These are phyloP conservation scores for Lactifluus hygrophoroides DNA, from an alignment of 768 basidiomycete genomes.

Conservation along the genomic window DNA sequence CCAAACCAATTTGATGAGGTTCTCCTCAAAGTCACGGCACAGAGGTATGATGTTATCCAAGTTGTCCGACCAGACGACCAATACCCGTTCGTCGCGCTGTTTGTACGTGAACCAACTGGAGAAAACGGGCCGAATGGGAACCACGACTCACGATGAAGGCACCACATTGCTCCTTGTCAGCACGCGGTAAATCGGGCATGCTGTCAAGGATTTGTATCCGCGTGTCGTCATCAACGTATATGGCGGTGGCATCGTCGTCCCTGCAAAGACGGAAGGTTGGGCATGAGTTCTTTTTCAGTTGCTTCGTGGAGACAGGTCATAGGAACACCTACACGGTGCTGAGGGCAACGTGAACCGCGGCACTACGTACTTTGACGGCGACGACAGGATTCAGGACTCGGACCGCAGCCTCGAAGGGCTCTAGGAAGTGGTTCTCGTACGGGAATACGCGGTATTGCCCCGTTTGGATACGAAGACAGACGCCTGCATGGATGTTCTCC, in stretches of 20 bases:
- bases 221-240: conserved; percentile 71
- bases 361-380: conserved; percentile 72
- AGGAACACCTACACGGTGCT: conserved; percentile 47
- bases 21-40: conserved; percentile 65
- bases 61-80: conserved; percentile 80
- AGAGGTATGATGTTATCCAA: conserved; percentile 71
- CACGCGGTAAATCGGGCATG: conserved; percentile 55
- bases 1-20: conserved; percentile 80
- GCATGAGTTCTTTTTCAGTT: no score
- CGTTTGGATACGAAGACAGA: conserved; percentile 61
- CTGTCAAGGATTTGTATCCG: conserved; percentile 81
- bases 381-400: conserved; percentile 72
- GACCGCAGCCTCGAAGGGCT: conserved; percentile 76
- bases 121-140: not conserved
- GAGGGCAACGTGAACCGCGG: conserved; percentile 73
- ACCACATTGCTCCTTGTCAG: conserved; percentile 87
- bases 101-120: not conserved
- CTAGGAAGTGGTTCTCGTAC: conserved; percentile 73
- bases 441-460: conserved; percentile 76
- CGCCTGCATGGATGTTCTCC: conserved; percentile 72
- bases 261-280: conserved; percentile 28
- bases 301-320: not conserved
- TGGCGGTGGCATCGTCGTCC: conserved; percentile 46
- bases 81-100: conserved; percentile 74
- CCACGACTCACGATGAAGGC: conserved; percentile 75